Percentiles rank a stretch among this genome's conserved stretches.
phyloP scores from a whole-genome alignment of 352 stramenopile species.

The Pythium guiyangense region DNA sequence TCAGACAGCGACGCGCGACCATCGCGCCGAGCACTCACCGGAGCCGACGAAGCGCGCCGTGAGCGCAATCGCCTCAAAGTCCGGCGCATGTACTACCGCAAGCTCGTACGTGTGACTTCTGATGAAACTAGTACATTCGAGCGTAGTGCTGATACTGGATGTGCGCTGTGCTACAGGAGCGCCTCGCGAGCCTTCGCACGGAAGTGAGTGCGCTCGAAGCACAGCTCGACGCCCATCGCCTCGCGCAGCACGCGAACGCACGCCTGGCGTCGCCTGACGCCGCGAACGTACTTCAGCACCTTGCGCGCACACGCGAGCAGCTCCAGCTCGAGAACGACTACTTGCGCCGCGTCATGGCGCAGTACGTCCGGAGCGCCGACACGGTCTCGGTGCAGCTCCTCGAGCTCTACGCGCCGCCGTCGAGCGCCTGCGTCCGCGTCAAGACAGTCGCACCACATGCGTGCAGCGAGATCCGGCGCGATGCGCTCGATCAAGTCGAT shows the following conservation, averaged over 20 bases:
- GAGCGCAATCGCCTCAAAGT: conserved; percentile 15
- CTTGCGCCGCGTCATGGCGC: neutral
- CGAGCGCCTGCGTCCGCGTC: conserved; percentile 1
- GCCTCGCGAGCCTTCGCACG: conserved; percentile 1
- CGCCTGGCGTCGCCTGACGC: neutral
- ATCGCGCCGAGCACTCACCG: no score
- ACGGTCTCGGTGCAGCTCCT: conserved; percentile 2
- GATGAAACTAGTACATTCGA: neutral
- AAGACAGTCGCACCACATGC: conserved; percentile 2
- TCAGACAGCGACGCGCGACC: neutral
- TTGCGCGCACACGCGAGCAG: neutral
- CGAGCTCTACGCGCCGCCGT: neutral
- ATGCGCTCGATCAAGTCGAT: neutral
- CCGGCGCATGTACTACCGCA: conserved; percentile 16
- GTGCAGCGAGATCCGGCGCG: neutral
- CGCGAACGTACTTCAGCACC: neutral
- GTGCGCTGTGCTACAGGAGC: conserved; percentile 5
- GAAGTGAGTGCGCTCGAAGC: no score
- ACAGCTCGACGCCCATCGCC: neutral
- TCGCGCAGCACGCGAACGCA: neutral
- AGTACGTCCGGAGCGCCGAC: conserved; percentile 3
- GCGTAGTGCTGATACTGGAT: neutral
- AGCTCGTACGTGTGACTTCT: no score
- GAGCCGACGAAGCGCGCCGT: conserved; percentile 5
- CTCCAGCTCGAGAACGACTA: conserved; percentile 11